Percentiles rank a stretch among this genome's conserved stretches.
phyloP scores from a whole-genome alignment of 441 rosid species.

The Mallotus japonicus region DNA sequence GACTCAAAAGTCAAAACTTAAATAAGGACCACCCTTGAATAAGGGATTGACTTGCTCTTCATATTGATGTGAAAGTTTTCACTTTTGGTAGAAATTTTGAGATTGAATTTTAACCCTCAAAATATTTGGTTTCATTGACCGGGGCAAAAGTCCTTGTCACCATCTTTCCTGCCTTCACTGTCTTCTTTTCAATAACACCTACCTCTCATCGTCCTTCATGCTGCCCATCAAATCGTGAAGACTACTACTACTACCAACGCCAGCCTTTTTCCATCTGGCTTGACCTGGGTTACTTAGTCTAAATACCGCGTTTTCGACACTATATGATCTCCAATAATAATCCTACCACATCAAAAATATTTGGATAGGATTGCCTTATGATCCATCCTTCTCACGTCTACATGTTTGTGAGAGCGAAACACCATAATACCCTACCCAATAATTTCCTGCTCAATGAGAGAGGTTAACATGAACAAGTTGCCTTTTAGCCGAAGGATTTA shows the following conservation, averaged over 20 bases:
- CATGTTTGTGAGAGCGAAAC: neutral
- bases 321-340: neutral
- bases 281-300: neutral
- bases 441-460: neutral
- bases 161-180: conserved; percentile 11
- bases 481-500: too few relatives aligned
- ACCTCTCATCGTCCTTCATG: conserved; percentile 15
- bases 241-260: neutral
- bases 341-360: neutral
- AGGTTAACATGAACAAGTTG: neutral
- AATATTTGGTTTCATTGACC: conserved; percentile 13
- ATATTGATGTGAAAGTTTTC: conserved; percentile 38
- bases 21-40: neutral
- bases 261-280: conserved; percentile 10
- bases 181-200: neutral
- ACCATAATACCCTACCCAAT: neutral
- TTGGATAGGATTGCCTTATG: neutral
- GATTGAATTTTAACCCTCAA: conserved; percentile 8
- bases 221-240: conserved; percentile 26
- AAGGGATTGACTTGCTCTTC: conserved; percentile 15
- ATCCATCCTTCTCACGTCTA: neutral
- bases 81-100: conserved; percentile 22
- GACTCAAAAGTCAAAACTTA: neutral
- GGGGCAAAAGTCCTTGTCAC: conserved; percentile 22
- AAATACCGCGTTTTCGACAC: conserved; percentile 1